These are phyloP conservation scores for Diplodia mutila DNA, from an alignment of 2,329 filamentous ascomycete genomes.

Conservation along the genomic window DNA sequence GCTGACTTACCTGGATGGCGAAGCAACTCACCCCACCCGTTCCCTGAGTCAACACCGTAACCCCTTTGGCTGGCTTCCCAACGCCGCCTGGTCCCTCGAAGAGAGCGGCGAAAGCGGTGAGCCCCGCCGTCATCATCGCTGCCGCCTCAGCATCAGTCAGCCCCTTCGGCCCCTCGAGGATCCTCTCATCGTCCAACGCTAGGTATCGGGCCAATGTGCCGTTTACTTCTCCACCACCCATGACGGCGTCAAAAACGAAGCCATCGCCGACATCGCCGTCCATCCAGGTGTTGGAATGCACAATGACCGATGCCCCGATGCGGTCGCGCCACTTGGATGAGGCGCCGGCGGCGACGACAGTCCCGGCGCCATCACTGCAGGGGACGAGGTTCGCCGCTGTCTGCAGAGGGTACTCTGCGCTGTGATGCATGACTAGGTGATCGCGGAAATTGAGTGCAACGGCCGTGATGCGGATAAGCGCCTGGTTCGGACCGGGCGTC, in stretches of 20 bases:
- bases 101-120: slow-evolving; percentile 56
- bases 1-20: slow-evolving; percentile 25
- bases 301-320: slow-evolving; percentile 26
- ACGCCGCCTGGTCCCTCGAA: slow-evolving; percentile 41
- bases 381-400: slow-evolving; percentile 23
- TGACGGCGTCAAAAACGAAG: neutral
- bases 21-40: slow-evolving; percentile 27
- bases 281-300: slow-evolving; percentile 29
- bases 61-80: slow-evolving; percentile 34
- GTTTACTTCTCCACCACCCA: slow-evolving; percentile 37
- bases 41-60: slow-evolving; percentile 44
- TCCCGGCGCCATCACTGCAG: slow-evolving; percentile 33
- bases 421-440: slow-evolving; percentile 17
- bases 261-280: slow-evolving; percentile 29
- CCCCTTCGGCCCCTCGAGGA: slow-evolving; percentile 47
- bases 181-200: slow-evolving; percentile 44
- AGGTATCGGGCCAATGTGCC: slow-evolving; percentile 51
- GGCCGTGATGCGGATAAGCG: slow-evolving; percentile 27
- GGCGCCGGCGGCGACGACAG: slow-evolving; percentile 25
- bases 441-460: slow-evolving; percentile 23
- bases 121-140: slow-evolving; percentile 49
- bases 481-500: neutral
- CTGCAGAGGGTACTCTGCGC: neutral
- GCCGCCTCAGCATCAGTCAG: slow-evolving; percentile 45
- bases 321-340: slow-evolving; percentile 24